Evolutionary conservation across 2,329 filamentous ascomycete genomes (phyloP), one percentile per base, ranked within the genome.

Genomic region (Mariannaea sp.): DNA sequence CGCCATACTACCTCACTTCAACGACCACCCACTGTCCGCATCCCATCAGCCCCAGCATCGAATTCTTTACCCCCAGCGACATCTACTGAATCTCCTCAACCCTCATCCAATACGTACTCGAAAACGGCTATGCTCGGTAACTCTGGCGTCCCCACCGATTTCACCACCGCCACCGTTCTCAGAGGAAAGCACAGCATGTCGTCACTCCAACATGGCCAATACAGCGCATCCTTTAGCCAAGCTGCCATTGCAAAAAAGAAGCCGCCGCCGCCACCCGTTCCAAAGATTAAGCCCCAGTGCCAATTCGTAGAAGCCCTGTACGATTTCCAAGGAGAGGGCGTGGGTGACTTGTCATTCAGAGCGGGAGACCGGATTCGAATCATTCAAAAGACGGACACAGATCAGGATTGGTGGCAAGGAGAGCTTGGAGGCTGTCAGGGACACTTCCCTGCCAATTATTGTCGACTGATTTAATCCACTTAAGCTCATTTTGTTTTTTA

Each of bases 331-430:
- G 55, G 55, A 16, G 39, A 49, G 12, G 51, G 55, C 14, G 42
- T 22, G 12, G 51, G 48, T 7, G 55, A 57, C 20, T 26, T 57
- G 12, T 57, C 55, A 16, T 57, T 57, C 12, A 38, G 42, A 10
- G 51, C 43, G 6, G 55, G 55, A 14, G 55, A 57, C 22, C 44
- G 16, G 38, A 56, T 54, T 20, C 52, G 53, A 8, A 33, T 53
- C 39, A 51, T 53, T 10, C 30, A 47, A n/a, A 53, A 45, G 35
- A 51, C 53, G 6, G 17, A 41, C 29, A 54, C 53, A 2, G 53
- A 56, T 16, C 55, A 57, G 27, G 55, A 57, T 17, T 57, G 55
- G 55, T 57, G 55, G 55, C 36, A 50, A 46, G 55, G 55, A 12
- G 51, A 57, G 39, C 29, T 57, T 14, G 29, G 33, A 12, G 51